Base-by-base conservation (phyloP, 1,139 yeast species). In the Magnusiomyces suaveolens region DNA sequence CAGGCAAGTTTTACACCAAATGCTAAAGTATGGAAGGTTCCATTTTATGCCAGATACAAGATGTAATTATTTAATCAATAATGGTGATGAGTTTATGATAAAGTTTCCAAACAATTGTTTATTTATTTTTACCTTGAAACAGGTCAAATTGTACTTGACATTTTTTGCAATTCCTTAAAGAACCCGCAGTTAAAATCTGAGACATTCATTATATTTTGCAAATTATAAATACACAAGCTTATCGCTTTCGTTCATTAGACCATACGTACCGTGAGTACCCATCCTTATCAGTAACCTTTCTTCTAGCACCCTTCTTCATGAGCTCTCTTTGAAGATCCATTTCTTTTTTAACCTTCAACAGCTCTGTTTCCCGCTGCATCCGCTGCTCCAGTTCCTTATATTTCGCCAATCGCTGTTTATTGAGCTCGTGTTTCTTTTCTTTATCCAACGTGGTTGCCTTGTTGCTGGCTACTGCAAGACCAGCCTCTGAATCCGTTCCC, bases 231-330 rank as follows among this genome's bases (percentile, higher is more conserved):
- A n/a, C n/a, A n/a, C n/a, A n/a, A n/a, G n/a, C n/a, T 46, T n/a
- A 46, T 29, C 49, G 49, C 16, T 46, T 46, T n/a, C 49, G 20
- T 26, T 46, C 49, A 29, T 46, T 46, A 18, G 49, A 18, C 49
- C 49, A 46, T 10, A 46, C 38, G 24, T 46, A 46, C 14, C 78
- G 18, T n/a, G 49, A 46, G 25, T 46, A 46, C 1, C 97, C 97
- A 48, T 79, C 76, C 16, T 75, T 71, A 55, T 77, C 83, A 3
- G 78, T 75, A 2, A 84, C 67, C 73, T 89, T 90, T 76, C 84
- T 86, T 71, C 86, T 87, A 57, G 81, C 81, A 0, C 97, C 97
- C 61, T 83, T 84, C 68, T 87, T 87, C 96, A 90, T 87, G 57
- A 89, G 77, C 66, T 90, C 95, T 57, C 86, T 79, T 63, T 89